Evolutionary conservation across 176 grass and related monocot species (phyloP).

Genomic region (Sorghum bicolor): DNA sequence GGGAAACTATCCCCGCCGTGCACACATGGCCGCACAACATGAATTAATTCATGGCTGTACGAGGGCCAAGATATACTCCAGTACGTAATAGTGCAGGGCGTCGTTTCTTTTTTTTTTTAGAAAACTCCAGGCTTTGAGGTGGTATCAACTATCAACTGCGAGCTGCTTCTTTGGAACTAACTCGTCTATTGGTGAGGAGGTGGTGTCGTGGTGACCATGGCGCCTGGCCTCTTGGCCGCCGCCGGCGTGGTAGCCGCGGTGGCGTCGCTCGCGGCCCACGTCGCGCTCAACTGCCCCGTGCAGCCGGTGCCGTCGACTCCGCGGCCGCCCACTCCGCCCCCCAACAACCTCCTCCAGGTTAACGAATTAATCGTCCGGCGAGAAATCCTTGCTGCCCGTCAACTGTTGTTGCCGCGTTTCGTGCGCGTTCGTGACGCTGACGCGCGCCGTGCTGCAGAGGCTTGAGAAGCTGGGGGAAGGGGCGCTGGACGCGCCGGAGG

Average conservation of each 20-base stretch:
- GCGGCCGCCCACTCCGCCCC: background rate
- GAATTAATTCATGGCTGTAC: too few species aligned
- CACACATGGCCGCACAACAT: too few species aligned
- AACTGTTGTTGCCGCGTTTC: background rate
- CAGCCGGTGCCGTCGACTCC: conserved; percentile 38
- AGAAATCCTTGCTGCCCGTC: background rate
- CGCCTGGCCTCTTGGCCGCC: background rate
- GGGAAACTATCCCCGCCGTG: too few species aligned
- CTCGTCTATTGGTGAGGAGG: background rate
- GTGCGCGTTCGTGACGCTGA: background rate
- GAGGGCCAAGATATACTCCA: too few species aligned
- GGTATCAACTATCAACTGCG: background rate
- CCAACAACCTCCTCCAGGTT: conserved; percentile 75
- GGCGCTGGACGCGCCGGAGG: conserved; percentile 48
- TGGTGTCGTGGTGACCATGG: background rate
- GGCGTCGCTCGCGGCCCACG: conserved; percentile 38
- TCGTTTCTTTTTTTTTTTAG: too few species aligned
- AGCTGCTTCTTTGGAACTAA: background rate
- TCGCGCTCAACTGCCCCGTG: conserved; percentile 54
- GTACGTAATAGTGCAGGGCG: too few species aligned
- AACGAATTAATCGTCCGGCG: background rate
- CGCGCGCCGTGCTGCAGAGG: conserved; percentile 15
- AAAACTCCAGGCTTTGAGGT: too few species aligned
- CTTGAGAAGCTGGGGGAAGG: conserved; percentile 79
- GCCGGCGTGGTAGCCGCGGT: conserved; percentile 29